phyloP scores from a whole-genome alignment of 2,329 filamentous ascomycete species.

The Zalaria obscura region DNA sequence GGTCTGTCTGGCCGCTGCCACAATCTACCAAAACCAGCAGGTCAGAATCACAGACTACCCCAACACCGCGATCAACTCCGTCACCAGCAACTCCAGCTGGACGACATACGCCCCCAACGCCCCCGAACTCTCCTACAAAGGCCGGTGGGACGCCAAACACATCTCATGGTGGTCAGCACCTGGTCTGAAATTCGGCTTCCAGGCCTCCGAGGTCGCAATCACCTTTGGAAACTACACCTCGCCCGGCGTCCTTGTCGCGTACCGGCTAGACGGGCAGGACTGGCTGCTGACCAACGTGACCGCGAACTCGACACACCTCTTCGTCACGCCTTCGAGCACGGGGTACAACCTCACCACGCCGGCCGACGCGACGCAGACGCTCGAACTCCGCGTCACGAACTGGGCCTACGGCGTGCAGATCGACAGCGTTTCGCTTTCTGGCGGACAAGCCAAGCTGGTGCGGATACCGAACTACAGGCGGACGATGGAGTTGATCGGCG shows the following conservation, averaged over 20 bases:
- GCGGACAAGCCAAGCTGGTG: slow-evolving; percentile 27
- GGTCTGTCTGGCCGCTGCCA: slow-evolving; percentile 11
- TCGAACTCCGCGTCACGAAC: slow-evolving; percentile 47
- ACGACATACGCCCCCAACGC: slow-evolving; percentile 37
- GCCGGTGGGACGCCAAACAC: slow-evolving; percentile 46
- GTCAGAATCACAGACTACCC: slow-evolving; percentile 23
- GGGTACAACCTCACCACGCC: slow-evolving; percentile 31
- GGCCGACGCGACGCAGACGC: slow-evolving; percentile 28
- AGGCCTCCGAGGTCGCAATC: slow-evolving; percentile 37
- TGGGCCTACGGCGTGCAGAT: slow-evolving; percentile 48
- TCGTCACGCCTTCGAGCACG: slow-evolving; percentile 33
- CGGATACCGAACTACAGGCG: slow-evolving; percentile 22
- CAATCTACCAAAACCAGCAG: slow-evolving; percentile 30
- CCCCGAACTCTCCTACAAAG: slow-evolving; percentile 45
- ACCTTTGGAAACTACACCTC: slow-evolving; percentile 39
- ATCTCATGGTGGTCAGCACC: slow-evolving; percentile 38
- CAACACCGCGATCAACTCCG: slow-evolving; percentile 20
- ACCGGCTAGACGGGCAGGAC: slow-evolving; percentile 43
- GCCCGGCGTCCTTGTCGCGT: slow-evolving; percentile 38
- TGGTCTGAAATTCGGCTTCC: slow-evolving; percentile 42
- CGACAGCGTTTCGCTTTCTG: slow-evolving; percentile 34
- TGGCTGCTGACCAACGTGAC: slow-evolving; percentile 50
- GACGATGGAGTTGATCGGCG: slow-evolving; percentile 31
- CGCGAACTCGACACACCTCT: slow-evolving; percentile 39
- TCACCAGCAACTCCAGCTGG: slow-evolving; percentile 23